These are phyloP conservation scores for Phyllostachys edulis DNA, from an alignment of 176 grass and related monocot species.

Conservation along the genomic window DNA sequence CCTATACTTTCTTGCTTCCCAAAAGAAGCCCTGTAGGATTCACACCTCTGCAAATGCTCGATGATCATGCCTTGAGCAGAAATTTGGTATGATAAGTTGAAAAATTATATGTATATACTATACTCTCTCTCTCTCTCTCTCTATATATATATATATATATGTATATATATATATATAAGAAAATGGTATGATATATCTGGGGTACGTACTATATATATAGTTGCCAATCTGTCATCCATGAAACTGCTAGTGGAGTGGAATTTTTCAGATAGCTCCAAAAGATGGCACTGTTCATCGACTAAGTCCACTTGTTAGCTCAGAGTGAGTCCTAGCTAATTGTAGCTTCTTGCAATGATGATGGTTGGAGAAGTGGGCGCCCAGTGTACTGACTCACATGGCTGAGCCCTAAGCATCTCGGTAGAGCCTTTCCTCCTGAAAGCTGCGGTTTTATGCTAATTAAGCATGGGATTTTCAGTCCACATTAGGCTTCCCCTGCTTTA, in stretches of 20 bases:
- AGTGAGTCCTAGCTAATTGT: not conserved
- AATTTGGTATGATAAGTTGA: not conserved
- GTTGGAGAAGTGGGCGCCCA: not conserved
- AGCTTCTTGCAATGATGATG: conserved; percentile 27
- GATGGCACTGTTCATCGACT: not conserved
- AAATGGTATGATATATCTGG: too few species aligned
- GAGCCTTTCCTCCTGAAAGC: conserved; percentile 39
- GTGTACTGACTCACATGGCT: conserved; percentile 18
- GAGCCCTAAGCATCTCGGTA: conserved; percentile 25
- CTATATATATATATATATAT: too few species aligned
- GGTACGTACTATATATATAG: too few species aligned
- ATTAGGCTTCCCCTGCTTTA: not conserved
- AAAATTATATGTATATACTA: not conserved
- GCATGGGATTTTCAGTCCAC: not conserved
- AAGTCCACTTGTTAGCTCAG: not conserved
- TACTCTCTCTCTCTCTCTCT: too few species aligned
- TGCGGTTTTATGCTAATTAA: conserved; percentile 1
- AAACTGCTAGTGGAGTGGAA: not conserved
- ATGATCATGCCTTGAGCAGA: not conserved
- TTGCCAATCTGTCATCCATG: not conserved
- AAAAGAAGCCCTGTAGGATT: conserved; percentile 28
- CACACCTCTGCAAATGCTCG: not conserved
- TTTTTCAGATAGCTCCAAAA: not conserved
- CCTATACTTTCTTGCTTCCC: conserved; percentile 34
- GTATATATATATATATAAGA: too few species aligned